These are phyloP conservation scores for Botryotinia narcissicola DNA, from an alignment of 2,329 filamentous ascomycete species.

Conservation along the genomic window DNA sequence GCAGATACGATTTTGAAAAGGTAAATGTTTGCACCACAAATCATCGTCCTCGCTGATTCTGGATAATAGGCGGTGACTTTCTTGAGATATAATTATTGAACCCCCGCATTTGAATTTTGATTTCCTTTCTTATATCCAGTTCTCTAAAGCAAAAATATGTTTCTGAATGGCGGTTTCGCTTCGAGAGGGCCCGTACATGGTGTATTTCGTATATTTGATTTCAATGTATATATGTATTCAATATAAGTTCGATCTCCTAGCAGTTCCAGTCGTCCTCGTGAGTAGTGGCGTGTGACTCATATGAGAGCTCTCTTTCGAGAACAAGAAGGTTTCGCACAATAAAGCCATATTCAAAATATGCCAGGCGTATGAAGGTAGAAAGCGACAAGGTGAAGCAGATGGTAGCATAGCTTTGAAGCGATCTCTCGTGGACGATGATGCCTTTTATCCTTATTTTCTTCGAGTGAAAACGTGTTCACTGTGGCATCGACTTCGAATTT, in stretches of 20 bases:
- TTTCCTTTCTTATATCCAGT: neutral
- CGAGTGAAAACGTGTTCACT: neutral
- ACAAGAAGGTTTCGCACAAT: neutral
- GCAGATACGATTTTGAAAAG: slow-evolving; percentile 6
- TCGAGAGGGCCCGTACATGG: neutral
- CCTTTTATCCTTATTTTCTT: neutral
- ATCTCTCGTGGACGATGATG: neutral
- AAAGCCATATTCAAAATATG: neutral
- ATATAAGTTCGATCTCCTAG: neutral
- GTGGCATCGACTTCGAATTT: neutral
- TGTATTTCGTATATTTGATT: neutral
- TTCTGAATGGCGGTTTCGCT: neutral
- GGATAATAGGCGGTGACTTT: neutral
- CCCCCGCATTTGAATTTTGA: neutral
- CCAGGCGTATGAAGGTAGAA: neutral
- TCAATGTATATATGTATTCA: neutral
- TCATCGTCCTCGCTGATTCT: neutral
- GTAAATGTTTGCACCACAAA: neutral
- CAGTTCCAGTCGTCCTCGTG: neutral
- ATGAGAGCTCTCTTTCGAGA: neutral
- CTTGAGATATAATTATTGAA: neutral
- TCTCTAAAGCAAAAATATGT: too few relatives aligned
- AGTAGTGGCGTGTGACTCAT: neutral
- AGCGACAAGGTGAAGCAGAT: neutral
- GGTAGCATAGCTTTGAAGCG: neutral